Evolutionary conservation across 2,329 filamentous ascomycete genomes (phyloP), one percentile per base, ranked within the genome.

Genomic region (Fusarium palustre): DNA sequence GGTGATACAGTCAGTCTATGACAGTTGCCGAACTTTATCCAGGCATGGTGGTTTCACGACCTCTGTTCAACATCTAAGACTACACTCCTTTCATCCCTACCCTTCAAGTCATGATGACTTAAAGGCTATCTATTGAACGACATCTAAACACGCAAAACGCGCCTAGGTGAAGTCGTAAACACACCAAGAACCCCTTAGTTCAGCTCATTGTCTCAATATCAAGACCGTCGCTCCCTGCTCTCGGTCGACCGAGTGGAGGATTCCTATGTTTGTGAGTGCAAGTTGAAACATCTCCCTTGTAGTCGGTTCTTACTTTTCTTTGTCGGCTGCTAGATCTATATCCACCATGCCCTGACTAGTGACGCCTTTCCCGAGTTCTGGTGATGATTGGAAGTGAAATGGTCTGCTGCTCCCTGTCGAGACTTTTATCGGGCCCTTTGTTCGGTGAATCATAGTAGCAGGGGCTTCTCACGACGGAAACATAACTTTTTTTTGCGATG

Each of bases 181-280:
- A 66, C 53, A 62, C 42, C 20, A 41, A 24, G 15, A 47, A 22
- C 36, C 47, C 60, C 66, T 41, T 39, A 54, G 9, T 55, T 66
- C 60, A 62, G 60, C 61, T 69, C 47, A 34, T 49, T 69, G 60
- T 69, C 55, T 62, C 43, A 52, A 33, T 24, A 25, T 65, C 47
- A 25, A 53, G 31, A 45, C 34, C 45, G 61, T 66, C 55, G 55
- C 66, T 66, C 52, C 66, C 66, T 69, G 52, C 30, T 50, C 49
- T 68, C 50, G 54, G 38, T 50, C 55, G 42, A 66, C 28, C 43
- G 33, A 45, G 33, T 38, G 38, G 41, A 25, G 18, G 48, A 20
- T 18, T 49, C 24, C 18, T 59, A 39, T 47, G 43, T 53, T 38
- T 20, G 22, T 16, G 18, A 13, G 24, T 38, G 24, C 45, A 54